These are phyloP conservation scores for Garcia nutans DNA, from an alignment of 345 rosid genomes.

Conservation along the genomic window DNA sequence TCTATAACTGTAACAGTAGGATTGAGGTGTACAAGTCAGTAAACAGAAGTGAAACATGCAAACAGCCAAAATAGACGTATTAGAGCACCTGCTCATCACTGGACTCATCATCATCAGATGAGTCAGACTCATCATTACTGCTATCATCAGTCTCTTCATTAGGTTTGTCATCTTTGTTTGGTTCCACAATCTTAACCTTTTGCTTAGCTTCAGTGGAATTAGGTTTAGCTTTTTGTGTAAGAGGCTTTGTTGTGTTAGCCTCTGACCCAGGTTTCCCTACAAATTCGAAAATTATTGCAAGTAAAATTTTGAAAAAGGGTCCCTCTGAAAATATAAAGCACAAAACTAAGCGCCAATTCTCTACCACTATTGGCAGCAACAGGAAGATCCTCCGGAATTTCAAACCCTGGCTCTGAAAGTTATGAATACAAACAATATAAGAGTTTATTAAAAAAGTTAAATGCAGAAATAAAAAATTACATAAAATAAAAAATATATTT, in stretches of 20 bases:
- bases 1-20: neutral
- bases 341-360: neutral
- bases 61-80: neutral
- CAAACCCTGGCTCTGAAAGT: conserved; percentile 29
- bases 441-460: neutral
- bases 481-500: neutral
- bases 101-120: conserved; percentile 40
- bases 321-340: neutral
- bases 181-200: conserved; percentile 47
- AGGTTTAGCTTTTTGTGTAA: conserved; percentile 16
- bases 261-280: conserved; percentile 31
- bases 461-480: neutral
- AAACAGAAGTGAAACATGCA: neutral
- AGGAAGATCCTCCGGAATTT: conserved; percentile 19
- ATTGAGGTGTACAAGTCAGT: neutral
- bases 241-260: conserved; percentile 15
- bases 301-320: neutral
- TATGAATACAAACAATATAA: neutral
- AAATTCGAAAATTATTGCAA: conserved; percentile 8
- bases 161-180: conserved; percentile 33
- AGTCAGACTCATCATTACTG: conserved; percentile 15
- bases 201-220: conserved; percentile 29
- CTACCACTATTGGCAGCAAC: conserved; percentile 30
- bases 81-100: conserved; percentile 42
- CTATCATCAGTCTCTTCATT: conserved; percentile 26